Percentiles rank a stretch among this genome's conserved stretches.
Evolutionary conservation across 352 stramenopile genomes (phyloP).

Genomic region (Globisporangium paddicum): DNA sequence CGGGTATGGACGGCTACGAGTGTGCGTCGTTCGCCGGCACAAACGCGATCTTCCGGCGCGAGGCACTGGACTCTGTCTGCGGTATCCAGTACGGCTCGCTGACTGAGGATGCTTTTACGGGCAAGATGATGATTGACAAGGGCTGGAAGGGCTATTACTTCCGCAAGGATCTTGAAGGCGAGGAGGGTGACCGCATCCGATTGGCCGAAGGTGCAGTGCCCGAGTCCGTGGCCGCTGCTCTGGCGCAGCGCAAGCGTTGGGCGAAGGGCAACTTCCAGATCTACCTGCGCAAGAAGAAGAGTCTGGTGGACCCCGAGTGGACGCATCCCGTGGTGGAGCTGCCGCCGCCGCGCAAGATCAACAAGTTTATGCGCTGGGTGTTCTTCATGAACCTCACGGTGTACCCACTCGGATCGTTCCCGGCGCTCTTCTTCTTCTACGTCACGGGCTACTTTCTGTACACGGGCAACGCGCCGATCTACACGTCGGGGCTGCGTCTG

Average conservation of each 20-base stretch:
- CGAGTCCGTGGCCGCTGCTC: slow-evolving; percentile 52
- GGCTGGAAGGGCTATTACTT: slow-evolving; percentile 77
- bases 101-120: slow-evolving; percentile 73
- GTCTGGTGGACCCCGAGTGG: slow-evolving; percentile 14
- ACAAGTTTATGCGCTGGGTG: slow-evolving; percentile 74
- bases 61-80: slow-evolving; percentile 65
- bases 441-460: slow-evolving; percentile 74
- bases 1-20: slow-evolving; percentile 71
- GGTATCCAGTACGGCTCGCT: slow-evolving; percentile 73
- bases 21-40: slow-evolving; percentile 70
- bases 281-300: slow-evolving; percentile 53
- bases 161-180: slow-evolving; percentile 69
- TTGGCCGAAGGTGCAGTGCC: slow-evolving; percentile 59
- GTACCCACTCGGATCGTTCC: slow-evolving; percentile 72
- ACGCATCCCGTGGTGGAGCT: slow-evolving; percentile 2
- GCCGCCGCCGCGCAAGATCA: slow-evolving; percentile 17
- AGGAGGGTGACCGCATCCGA: slow-evolving; percentile 62
- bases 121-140: slow-evolving; percentile 81
- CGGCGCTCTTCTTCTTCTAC: slow-evolving; percentile 75
- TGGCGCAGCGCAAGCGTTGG: slow-evolving; percentile 71
- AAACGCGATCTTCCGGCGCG: slow-evolving; percentile 72
- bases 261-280: slow-evolving; percentile 81
- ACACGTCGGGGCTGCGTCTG: slow-evolving; percentile 57
- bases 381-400: slow-evolving; percentile 82
- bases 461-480: slow-evolving; percentile 66